Conservation (phyloP, 306 rosid genomes). For the Cucurbita maxima region DNA sequence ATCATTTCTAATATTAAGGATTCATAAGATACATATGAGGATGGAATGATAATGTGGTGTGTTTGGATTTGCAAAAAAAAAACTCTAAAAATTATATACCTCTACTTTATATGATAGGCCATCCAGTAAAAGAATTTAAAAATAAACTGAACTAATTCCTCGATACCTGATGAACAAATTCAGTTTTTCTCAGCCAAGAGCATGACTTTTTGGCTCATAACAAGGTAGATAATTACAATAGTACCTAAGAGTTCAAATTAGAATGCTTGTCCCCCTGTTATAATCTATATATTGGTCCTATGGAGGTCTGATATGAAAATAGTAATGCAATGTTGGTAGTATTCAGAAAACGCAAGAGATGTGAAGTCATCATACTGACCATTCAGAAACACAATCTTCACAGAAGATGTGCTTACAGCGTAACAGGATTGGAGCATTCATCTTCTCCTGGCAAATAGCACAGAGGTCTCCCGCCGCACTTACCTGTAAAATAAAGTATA, state of each 20-base stretch:
- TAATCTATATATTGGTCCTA: background rate
- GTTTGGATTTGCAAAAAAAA: background rate
- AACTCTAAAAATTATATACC: background rate
- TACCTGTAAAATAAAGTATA: constrained; percentile 33
- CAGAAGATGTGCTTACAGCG: constrained; percentile 88
- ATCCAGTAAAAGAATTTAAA: background rate
- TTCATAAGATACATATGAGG: background rate
- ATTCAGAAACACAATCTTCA: constrained; percentile 87
- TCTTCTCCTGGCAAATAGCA: constrained; percentile 95
- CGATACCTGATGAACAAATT: background rate
- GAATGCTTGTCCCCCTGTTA: background rate
- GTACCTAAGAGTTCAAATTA: background rate
- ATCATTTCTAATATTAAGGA: background rate
- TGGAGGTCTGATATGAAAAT: background rate
- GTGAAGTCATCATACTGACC: constrained; percentile 42
- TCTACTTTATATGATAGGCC: background rate
- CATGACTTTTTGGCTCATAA: too few relatives aligned
- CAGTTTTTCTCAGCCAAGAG: too few relatives aligned
- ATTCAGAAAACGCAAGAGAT: constrained; percentile 4
- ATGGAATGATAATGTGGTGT: background rate
- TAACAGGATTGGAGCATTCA: constrained; percentile 63
- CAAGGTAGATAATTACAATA: too few relatives aligned
- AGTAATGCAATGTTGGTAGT: background rate
- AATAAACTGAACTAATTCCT: background rate
- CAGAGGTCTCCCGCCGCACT: constrained; percentile 71